phyloP scores from a whole-genome alignment of 257 asterid species.

The Leptodermis oblonga region DNA sequence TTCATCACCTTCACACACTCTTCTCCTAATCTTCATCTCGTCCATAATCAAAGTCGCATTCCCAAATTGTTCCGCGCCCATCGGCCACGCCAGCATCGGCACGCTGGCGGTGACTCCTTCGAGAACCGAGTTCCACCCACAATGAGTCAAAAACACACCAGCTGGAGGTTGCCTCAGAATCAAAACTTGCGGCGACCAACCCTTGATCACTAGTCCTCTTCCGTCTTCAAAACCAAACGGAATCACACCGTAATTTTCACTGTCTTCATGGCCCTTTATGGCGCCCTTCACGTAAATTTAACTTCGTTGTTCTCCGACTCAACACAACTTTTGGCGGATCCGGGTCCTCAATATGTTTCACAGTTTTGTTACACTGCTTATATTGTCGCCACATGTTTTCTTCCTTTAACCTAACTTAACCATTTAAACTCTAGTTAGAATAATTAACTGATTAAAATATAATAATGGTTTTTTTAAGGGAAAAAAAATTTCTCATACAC shows the following conservation, averaged over 20 bases:
- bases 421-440: no score
- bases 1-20: conserved; percentile 56
- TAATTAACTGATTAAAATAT: no score
- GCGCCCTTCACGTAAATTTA: conserved; percentile 49
- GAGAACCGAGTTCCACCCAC: conserved; percentile 71
- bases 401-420: no score
- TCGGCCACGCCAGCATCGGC: conserved; percentile 77
- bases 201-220: conserved; percentile 57
- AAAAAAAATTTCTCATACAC: no score
- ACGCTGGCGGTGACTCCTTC: conserved; percentile 54
- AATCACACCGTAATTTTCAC: conserved; percentile 32
- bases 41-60: conserved; percentile 62
- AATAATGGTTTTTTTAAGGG: no score
- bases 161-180: conserved; percentile 46
- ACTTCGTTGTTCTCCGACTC: conserved; percentile 57
- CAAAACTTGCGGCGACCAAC: conserved; percentile 72
- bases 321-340: no score
- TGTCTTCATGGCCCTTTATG: conserved; percentile 43
- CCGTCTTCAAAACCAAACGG: conserved; percentile 69
- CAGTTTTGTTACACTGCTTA: no score
- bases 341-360: no score
- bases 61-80: conserved; percentile 69
- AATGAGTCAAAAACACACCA: conserved; percentile 48
- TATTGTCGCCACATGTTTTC: no score
- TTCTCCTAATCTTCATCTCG: conserved; percentile 40